These are phyloP conservation scores for Mycena filopes DNA, from an alignment of 768 basidiomycete genomes.

Conservation along the genomic window DNA sequence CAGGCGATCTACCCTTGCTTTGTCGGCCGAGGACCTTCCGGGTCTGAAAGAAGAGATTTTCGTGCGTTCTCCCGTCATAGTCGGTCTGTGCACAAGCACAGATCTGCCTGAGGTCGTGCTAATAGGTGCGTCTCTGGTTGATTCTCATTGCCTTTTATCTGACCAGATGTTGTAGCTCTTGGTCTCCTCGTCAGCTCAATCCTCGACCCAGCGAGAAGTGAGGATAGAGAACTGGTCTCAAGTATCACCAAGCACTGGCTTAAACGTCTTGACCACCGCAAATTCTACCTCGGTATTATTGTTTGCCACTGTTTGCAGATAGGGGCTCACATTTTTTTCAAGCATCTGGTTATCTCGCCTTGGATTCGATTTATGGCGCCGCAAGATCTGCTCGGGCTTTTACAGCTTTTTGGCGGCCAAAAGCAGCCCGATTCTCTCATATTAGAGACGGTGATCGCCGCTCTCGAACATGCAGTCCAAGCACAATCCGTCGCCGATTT, in stretches of 20 bases:
- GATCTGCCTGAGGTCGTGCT: conserved; percentile 38
- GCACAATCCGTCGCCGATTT: conserved; percentile 41
- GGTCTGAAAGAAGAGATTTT: conserved; percentile 55
- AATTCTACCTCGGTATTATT: conserved; percentile 28
- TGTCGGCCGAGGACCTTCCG: conserved; percentile 45
- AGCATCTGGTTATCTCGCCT: conserved; percentile 43
- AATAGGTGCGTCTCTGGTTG: conserved; percentile 46
- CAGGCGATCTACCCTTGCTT: conserved; percentile 34
- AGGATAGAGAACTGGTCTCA: conserved; percentile 53
- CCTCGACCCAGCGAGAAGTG: conserved; percentile 47
- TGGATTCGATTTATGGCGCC: conserved; percentile 70
- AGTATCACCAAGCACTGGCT: conserved; percentile 59
- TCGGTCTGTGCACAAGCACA: conserved; percentile 45
- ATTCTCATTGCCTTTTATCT: neutral
- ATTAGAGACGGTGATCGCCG: conserved; percentile 50
- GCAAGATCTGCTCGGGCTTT: conserved; percentile 51
- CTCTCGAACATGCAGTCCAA: conserved; percentile 41
- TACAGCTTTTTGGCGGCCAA: conserved; percentile 50
- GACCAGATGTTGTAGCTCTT: conserved; percentile 49
- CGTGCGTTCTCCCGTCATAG: conserved; percentile 44
- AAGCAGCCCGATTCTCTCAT: conserved; percentile 34
- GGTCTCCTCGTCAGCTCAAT: conserved; percentile 49
- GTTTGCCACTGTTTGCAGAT: neutral
- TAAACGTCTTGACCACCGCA: conserved; percentile 27
- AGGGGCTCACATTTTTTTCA: conserved; percentile 7